These are phyloP conservation scores for Paracorniculantispora psalliotae DNA, from an alignment of 2,329 filamentous ascomycete genomes.

Conservation along the genomic window DNA sequence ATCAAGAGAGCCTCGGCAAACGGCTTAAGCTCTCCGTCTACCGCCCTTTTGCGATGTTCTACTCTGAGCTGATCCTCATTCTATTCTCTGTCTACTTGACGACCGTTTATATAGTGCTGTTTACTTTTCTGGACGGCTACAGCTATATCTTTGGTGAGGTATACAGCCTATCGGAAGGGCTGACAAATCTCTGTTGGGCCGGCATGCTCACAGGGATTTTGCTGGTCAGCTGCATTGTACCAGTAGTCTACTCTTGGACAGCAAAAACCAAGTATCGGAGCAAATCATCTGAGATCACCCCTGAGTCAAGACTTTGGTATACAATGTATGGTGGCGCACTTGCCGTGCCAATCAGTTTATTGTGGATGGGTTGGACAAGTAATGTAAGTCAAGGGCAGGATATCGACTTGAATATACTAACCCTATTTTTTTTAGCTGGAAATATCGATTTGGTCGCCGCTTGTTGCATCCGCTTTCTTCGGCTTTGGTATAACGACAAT, in stretches of 20 bases:
- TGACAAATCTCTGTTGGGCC: slow-evolving; percentile 40
- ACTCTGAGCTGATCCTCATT: slow-evolving; percentile 33
- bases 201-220: slow-evolving; percentile 38
- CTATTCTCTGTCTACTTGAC: slow-evolving; percentile 46
- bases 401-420: background rate
- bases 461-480: slow-evolving; percentile 38
- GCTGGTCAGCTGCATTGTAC: slow-evolving; percentile 28
- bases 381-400: slow-evolving; percentile 20
- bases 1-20: slow-evolving; percentile 19
- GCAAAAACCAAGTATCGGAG: slow-evolving; percentile 22
- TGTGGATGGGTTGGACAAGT: slow-evolving; percentile 47
- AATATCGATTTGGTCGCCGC: slow-evolving; percentile 41
- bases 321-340: slow-evolving; percentile 38
- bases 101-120: slow-evolving; percentile 48
- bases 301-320: slow-evolving; percentile 38
- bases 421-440: slow-evolving; percentile 17
- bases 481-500: slow-evolving; percentile 36
- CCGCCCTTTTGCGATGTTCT: slow-evolving; percentile 39
- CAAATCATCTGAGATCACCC: slow-evolving; percentile 14
- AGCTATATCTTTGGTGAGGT: slow-evolving; percentile 41
- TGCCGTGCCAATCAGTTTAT: slow-evolving; percentile 40
- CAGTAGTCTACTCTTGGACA: slow-evolving; percentile 30
- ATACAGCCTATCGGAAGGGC: slow-evolving; percentile 37
- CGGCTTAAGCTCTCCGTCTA: slow-evolving; percentile 39
- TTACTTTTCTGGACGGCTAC: slow-evolving; percentile 49